A percentile compares a stretch with the other conserved stretches of the same genome.
phyloP scores from a whole-genome alignment of 345 rosid species.

The Murraya koenigii region DNA sequence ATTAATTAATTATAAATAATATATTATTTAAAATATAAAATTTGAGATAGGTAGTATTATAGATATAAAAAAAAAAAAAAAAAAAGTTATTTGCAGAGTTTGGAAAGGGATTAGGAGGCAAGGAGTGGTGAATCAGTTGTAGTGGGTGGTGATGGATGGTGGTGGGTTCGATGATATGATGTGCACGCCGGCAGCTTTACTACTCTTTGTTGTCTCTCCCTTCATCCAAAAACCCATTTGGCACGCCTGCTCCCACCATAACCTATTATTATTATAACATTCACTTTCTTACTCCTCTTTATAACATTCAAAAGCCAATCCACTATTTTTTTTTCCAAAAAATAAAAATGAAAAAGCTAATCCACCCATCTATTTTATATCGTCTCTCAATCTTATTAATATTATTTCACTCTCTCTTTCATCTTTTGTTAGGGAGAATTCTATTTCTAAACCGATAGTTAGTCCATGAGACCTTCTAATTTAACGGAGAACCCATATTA shows the following conservation, averaged over 20 bases:
- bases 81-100: conserved; percentile 50
- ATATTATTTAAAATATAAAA: too few relatives aligned
- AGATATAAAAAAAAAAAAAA: conserved; percentile 14
- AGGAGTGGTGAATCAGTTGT: conserved; percentile 39
- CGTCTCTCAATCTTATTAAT: background rate
- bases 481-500: conserved; percentile 14
- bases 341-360: too few relatives aligned
- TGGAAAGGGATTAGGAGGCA: conserved; percentile 78
- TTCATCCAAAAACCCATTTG: conserved; percentile 30
- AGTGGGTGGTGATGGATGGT: conserved; percentile 14
- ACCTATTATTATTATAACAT: conserved; percentile 20
- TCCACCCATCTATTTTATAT: conserved; percentile 17
- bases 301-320: conserved; percentile 42
- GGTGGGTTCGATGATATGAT: conserved; percentile 65
- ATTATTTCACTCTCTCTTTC: conserved; percentile 12
- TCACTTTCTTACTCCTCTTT: conserved; percentile 20
- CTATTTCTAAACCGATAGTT: conserved; percentile 24
- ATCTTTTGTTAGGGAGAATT: conserved; percentile 40
- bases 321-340: conserved; percentile 30
- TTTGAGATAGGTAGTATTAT: too few relatives aligned
- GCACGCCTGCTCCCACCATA: conserved; percentile 76
- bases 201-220: conserved; percentile 24
- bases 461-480: conserved; percentile 13
- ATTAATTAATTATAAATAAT: too few relatives aligned
- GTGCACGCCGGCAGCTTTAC: conserved; percentile 99